These are phyloP conservation scores for Nematodospora anomalae DNA, from an alignment of 1,139 yeast species.

Conservation along the genomic window DNA sequence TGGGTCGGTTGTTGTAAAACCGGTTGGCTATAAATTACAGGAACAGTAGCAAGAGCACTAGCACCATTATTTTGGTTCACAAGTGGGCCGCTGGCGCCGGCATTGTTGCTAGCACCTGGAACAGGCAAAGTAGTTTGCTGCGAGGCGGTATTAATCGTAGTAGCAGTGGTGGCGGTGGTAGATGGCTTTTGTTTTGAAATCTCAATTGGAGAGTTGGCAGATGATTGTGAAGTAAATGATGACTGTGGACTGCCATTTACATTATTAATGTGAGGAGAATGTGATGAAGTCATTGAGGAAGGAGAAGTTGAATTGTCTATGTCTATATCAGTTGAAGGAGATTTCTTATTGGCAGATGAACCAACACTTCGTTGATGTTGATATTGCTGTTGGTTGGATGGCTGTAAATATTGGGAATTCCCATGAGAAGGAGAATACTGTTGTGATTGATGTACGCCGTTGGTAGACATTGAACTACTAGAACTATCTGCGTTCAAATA, in stretches of 20 bases:
- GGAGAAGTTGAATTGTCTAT: constrained; percentile 30
- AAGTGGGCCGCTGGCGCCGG: constrained; percentile 12
- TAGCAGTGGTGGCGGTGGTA: constrained; percentile 10
- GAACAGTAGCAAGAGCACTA: neutral
- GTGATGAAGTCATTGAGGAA: constrained; percentile 29
- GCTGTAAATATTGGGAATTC: constrained; percentile 6
- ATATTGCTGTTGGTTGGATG: constrained; percentile 1
- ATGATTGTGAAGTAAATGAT: constrained; percentile 43
- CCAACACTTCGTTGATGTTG: no score
- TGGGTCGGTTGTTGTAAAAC: constrained; percentile 19
- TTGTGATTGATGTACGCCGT: constrained; percentile 4
- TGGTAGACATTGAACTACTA: neutral
- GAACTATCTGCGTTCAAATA: constrained; percentile 39
- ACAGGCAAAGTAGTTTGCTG: neutral
- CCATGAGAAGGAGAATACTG: constrained; percentile 2
- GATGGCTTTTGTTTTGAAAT: constrained; percentile 17
- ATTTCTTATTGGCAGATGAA: constrained; percentile 5
- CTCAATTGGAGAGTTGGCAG: constrained; percentile 36
- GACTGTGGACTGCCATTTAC: constrained; percentile 27
- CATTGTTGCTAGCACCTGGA: constrained; percentile 7
- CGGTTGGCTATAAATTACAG: constrained; percentile 5
- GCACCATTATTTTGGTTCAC: constrained; percentile 5
- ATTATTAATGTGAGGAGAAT: constrained; percentile 19
- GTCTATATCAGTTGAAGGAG: constrained; percentile 23
- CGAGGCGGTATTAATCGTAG: constrained; percentile 7